Percentiles rank a stretch among this genome's conserved stretches.
Evolutionary conservation across 2,329 filamentous ascomycete genomes (phyloP).

Genomic region (Stachybotrys elegans): DNA sequence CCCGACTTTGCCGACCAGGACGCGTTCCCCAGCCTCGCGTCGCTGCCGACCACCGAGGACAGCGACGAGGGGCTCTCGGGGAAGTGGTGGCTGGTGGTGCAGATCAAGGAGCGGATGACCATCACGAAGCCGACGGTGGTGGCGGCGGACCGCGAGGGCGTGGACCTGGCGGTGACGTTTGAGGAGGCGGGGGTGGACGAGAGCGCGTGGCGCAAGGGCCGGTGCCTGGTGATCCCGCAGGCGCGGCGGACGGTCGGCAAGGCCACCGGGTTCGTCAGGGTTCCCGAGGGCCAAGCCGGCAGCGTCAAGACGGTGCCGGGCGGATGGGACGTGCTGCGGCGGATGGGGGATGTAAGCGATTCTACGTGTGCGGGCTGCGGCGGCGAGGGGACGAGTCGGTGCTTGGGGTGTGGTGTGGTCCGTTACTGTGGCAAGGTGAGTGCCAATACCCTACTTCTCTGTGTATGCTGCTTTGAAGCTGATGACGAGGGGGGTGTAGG

Average conservation of each 20-base stretch:
- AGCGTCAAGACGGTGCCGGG: background rate
- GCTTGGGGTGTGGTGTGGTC: conserved; percentile 1
- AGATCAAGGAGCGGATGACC: conserved; percentile 3
- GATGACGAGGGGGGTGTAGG: background rate
- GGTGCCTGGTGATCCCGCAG: background rate
- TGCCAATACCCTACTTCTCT: too few relatives aligned
- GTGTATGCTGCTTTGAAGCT: too few relatives aligned
- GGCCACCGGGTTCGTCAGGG: background rate
- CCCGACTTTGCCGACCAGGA: conserved; percentile 1
- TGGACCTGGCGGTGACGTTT: background rate
- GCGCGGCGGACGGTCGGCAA: background rate
- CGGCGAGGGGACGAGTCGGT: background rate
- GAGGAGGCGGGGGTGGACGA: background rate
- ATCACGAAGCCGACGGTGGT: conserved; percentile 3
- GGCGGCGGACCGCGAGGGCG: background rate
- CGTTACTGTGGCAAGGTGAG: conserved; percentile 4
- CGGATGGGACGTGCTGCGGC: background rate
- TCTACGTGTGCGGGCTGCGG: background rate
- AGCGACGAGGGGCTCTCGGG: too few relatives aligned
- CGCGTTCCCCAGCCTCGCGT: background rate
- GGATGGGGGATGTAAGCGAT: background rate
- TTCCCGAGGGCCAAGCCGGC: background rate
- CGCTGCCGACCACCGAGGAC: background rate
- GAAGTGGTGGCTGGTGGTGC: conserved; percentile 1
- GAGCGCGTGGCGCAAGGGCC: background rate